Conservation (phyloP, 176 grass and related monocot species). For the Phragmites australis region DNA sequence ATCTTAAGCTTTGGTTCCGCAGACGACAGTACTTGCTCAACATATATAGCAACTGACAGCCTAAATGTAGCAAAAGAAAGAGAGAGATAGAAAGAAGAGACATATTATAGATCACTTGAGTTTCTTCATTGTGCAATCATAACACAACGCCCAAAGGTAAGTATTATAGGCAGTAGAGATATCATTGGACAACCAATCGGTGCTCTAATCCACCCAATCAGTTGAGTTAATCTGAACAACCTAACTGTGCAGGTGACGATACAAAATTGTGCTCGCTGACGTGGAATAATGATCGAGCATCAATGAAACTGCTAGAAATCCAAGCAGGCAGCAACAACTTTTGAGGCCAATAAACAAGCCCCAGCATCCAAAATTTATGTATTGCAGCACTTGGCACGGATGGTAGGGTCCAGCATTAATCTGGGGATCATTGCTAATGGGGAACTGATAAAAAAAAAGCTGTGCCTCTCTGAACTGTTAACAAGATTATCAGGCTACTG, state of each 20-base stretch:
- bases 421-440: conserved; percentile 9
- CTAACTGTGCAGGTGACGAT: conserved; percentile 4
- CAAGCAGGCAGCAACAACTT: conserved; percentile 31
- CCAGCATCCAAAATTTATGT: conserved; percentile 26
- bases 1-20: not conserved
- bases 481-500: conserved; percentile 1
- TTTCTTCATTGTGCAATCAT: conserved; percentile 28
- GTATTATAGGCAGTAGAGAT: not conserved
- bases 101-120: not conserved
- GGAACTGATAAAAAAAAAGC: not conserved
- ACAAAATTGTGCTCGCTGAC: not conserved
- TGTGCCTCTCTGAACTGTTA: not conserved
- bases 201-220: conserved; percentile 18
- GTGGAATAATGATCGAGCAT: not conserved
- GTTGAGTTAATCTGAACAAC: conserved; percentile 16
- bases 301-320: not conserved
- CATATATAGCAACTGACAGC: not conserved
- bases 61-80: conserved; percentile 8
- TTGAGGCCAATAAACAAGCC: conserved; percentile 30
- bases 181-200: conserved; percentile 33
- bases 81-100: not conserved
- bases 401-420: conserved; percentile 37
- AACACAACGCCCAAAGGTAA: conserved; percentile 16
- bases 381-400: conserved; percentile 38
- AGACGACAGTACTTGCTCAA: not conserved